Evolutionary conservation across 345 rosid genomes (phyloP), one percentile per base, ranked within the genome.

Genomic region (Kandelia obovata): DNA sequence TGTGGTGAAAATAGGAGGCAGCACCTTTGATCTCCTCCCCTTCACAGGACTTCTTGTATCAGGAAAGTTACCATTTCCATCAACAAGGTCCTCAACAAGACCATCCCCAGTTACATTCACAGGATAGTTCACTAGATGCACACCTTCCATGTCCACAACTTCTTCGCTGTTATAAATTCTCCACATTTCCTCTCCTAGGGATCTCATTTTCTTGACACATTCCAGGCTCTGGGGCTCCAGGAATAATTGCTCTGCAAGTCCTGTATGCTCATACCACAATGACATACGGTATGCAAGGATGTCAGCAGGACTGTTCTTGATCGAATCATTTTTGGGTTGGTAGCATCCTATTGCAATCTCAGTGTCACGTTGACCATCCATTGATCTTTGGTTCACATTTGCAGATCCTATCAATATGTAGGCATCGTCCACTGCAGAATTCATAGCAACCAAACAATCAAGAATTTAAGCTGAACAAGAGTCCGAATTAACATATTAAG

Each of bases 321-420:
- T 60, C 26, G 64, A 59, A 23, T 26, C 65, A 51, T 19, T 61
- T 64, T 34, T 72, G 52, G 59, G 53, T 77, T 89, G 92, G 81
- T 79, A 84, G 79, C 93, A 88, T 39, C 96, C 96, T 23, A 90
- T 85, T 58, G 91, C 92, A 23, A 92, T 88, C 72, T 90, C 98
- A 0, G 98, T 92, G 88, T 92, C 96, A 1, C 96, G 85, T 58
- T 71, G 69, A 19, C 98, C 97, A 11, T 86, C 97, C 97, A 91
- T 93, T 58, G 97, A 93, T 76, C 98, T 77, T 79, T 91, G 97
- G 78, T 89, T 90, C 59, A 89, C 82, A 52, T 93, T 93, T 21
- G 96, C 91, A 1, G 98, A 89, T 80, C 97, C 97, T 30, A 90
- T 87, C 60, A 90, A 19, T 59, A 87, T 37, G 84, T 87, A 85